phyloP scores from a whole-genome alignment of 345 rosid species.

The Ceriops decandra region DNA sequence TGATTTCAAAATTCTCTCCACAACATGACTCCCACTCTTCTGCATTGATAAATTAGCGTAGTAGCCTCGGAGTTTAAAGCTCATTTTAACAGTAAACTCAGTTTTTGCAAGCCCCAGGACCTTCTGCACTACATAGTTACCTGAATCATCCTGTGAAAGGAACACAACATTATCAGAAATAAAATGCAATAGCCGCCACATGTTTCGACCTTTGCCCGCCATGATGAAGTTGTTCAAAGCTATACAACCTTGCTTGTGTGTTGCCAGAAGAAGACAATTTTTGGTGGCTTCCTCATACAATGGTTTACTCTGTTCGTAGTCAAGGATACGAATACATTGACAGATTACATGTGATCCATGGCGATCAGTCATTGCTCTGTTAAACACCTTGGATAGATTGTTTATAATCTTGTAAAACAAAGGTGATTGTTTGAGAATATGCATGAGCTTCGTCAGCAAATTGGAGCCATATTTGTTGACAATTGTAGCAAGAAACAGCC shows the following conservation, averaged over 20 bases:
- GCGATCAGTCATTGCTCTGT: conserved; percentile 11
- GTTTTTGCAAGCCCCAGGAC: conserved; percentile 18
- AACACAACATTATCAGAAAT: conserved; percentile 7
- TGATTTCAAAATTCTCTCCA: conserved; percentile 21
- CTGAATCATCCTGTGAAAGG: conserved; percentile 19
- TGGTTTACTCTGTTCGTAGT: not conserved
- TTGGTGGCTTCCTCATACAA: conserved; percentile 14
- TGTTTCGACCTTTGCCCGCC: conserved; percentile 14
- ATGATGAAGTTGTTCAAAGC: conserved; percentile 19
- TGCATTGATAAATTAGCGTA: conserved; percentile 18
- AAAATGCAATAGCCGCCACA: conserved; percentile 2
- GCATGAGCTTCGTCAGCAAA: conserved; percentile 19
- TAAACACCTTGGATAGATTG: not conserved
- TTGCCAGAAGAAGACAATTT: conserved; percentile 20
- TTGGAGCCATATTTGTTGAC: conserved; percentile 13
- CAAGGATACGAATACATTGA: conserved; percentile 8
- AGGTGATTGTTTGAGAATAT: not conserved
- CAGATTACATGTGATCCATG: conserved; percentile 6
- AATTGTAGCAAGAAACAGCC: not conserved
- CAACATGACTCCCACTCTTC: conserved; percentile 31
- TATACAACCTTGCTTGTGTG: conserved; percentile 17
- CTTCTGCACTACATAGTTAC: conserved; percentile 33
- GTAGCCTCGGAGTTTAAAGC: conserved; percentile 7
- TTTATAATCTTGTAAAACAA: conserved; percentile 11
- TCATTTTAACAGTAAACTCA: conserved; percentile 1